phyloP scores from a whole-genome alignment of 768 basidiomycete genomes.

The Pleurotus ostreatus region DNA sequence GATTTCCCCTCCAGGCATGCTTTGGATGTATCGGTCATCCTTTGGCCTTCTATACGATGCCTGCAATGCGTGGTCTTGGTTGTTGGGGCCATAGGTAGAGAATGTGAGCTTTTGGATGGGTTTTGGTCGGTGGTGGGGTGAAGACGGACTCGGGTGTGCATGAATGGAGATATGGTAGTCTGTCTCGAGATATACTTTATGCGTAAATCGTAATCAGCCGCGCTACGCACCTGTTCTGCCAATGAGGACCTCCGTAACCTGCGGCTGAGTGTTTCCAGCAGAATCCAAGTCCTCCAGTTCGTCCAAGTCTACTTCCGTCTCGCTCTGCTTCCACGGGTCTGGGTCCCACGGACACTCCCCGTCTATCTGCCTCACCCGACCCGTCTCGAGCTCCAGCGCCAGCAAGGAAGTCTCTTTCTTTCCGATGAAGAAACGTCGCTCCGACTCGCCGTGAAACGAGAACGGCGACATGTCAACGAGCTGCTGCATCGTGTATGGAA shows the following conservation, averaged over 20 bases:
- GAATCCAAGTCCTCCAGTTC: constrained; percentile 57
- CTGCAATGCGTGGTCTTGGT: constrained; percentile 73
- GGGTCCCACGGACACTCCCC: constrained; percentile 79
- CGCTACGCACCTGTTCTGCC: constrained; percentile 42
- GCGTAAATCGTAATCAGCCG: not conserved
- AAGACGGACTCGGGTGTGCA: constrained; percentile 35
- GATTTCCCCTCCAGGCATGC: constrained; percentile 74
- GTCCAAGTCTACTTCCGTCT: constrained; percentile 36
- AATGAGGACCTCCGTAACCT: constrained; percentile 45
- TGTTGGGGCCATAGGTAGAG: constrained; percentile 91
- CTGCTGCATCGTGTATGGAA: constrained; percentile 89
- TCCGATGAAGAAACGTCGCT: constrained; percentile 79
- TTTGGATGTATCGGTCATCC: constrained; percentile 79
- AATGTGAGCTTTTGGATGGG: constrained; percentile 82
- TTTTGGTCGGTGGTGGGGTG: constrained; percentile 18
- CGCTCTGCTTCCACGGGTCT: constrained; percentile 40
- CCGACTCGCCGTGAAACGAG: constrained; percentile 56
- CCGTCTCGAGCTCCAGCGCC: constrained; percentile 74
- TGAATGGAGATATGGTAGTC: constrained; percentile 91
- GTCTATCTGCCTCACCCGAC: constrained; percentile 70
- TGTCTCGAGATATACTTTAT: constrained; percentile 22
- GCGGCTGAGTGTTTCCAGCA: constrained; percentile 26
- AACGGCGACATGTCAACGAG: constrained; percentile 91
- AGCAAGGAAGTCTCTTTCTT: constrained; percentile 84
- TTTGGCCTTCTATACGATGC: constrained; percentile 69